Conservation (phyloP, 768 basidiomycete species). For the Amanita rubescens region DNA sequence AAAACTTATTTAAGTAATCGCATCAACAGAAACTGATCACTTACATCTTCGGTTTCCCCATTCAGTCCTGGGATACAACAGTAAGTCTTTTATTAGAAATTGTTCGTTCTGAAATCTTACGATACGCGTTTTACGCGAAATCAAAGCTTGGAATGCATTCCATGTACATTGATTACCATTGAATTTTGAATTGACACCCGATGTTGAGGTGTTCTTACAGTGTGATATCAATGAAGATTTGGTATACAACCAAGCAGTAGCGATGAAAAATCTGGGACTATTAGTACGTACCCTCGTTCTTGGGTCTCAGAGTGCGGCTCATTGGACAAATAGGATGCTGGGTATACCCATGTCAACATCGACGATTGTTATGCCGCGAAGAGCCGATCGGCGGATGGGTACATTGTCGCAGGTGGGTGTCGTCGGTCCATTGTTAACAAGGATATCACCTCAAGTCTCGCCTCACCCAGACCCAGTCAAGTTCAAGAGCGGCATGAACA, state of each 20-base stretch:
- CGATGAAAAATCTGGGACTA: constrained; percentile 54
- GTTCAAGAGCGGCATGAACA: constrained; percentile 13
- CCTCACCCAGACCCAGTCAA: neutral
- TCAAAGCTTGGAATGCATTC: constrained; percentile 62
- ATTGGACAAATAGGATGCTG: constrained; percentile 34
- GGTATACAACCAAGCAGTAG: constrained; percentile 39
- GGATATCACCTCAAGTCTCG: neutral
- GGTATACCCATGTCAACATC: constrained; percentile 54
- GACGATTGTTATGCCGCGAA: constrained; percentile 63
- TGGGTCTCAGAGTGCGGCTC: no score
- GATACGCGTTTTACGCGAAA: neutral
- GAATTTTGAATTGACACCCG: neutral
- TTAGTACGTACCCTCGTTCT: constrained; percentile 30
- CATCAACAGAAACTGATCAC: neutral
- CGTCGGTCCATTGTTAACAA: neutral
- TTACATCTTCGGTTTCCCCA: neutral
- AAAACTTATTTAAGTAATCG: constrained; percentile 1
- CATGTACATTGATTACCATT: constrained; percentile 36
- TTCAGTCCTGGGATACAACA: constrained; percentile 58
- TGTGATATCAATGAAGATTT: constrained; percentile 52
- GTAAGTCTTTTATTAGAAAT: constrained; percentile 25
- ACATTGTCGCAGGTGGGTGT: constrained; percentile 44
- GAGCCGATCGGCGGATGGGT: constrained; percentile 39
- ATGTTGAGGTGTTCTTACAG: constrained; percentile 23
- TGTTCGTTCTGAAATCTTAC: neutral